Evolutionary conservation across 768 basidiomycete genomes (phyloP), one percentile per base, ranked within the genome.

Genomic region (Termitomyces heimii): DNA sequence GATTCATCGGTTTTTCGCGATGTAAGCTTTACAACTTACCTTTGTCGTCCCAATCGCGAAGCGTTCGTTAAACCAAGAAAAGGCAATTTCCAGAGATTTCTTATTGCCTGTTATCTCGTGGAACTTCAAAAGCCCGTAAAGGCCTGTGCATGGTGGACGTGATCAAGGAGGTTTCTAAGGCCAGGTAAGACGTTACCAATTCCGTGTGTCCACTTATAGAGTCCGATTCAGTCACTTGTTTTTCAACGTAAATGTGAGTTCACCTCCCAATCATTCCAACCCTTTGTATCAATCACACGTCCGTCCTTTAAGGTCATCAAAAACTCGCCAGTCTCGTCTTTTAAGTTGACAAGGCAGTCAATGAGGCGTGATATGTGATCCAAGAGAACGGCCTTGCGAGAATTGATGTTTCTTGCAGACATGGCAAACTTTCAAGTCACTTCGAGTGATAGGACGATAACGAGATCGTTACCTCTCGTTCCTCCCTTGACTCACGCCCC

Each of bases 201-300:
- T 51, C 77, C 76, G 61, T 78, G 76, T 9, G 76, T 78, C 75
- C 75, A 77, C 72, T 77, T 40, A 12, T 29, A 32, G 50, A 47
- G 53, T n/a, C 57, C n/a, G 40, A 37, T 29, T 47, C 42, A 48
- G 35, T 55, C 18, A 5, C n/a, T 26, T 40, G 32, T 52, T 6
- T 24, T 7, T 53, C 37, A 16, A 28, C 37, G 4, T 20, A 7
- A 32, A 43, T 10, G 9, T 20, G 16, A 31, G 56, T 69, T 57
- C 44, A 71, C 75, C 66, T 82, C 80, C 81, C 82, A 83, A 54
- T 81, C 79, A 54, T 79, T 73, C 80, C 81, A 83, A 7, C 78
- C 78, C 59, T 83, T 83, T 1, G 82, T 83, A 59, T 84, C 81
- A 42, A 83, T 80, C 39, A 78, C 65, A 28, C 79, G 72, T 5